Base-by-base conservation (phyloP, 139 green algal species). In the Chlorella sp. region DNA sequence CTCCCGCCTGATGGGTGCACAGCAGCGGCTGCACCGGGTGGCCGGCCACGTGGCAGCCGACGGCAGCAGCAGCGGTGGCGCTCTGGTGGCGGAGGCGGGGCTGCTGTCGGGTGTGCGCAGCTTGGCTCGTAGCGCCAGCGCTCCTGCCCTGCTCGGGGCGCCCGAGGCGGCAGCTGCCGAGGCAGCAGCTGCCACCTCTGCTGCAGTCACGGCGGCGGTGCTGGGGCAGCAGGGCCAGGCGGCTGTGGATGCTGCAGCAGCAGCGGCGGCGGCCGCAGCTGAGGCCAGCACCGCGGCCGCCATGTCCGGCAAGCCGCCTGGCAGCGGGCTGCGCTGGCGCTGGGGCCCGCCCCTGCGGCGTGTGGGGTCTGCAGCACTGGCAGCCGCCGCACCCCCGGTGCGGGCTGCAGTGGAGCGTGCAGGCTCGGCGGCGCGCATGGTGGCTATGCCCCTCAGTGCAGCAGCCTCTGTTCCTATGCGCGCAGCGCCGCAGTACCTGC, bases 341-440 rank as follows among this genome's bases (percentile, higher is more conserved):
- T 17, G 68, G n/a, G 68, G 68, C 68, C 34, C 34, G 1, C 70
- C 70, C 25, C 76, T 57, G 56, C 74, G 32, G 17, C 74, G 56
- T 1, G 70, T 41, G 3, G 41, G 39, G 34, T 41, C 56, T 11
- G 74, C 74, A 36, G 74, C 74, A 0, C 36, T 57, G 76, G 51
- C 51, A 20, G 76, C 76, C 9, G 57, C 51, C 1, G 57, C 75
- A 21, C 75, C 74, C 3, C 74, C 74, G 11, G 36, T 81, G 51
- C 74, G 74, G 5, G 80, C 56, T 18, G 69, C 80, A 57, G 81
- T 74, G 9, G 57, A 80, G 69, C 56, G 64, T n/a, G n/a, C n/a
- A n/a, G n/a, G n/a, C n/a, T n/a, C n/a, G n/a, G n/a, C n/a, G n/a
- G n/a, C n/a, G n/a, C n/a, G n/a, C n/a, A n/a, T n/a, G n/a, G n/a